Conservation (phyloP, 129 eudicot species). For the sunflower (Helianthus annuus) region DNA sequence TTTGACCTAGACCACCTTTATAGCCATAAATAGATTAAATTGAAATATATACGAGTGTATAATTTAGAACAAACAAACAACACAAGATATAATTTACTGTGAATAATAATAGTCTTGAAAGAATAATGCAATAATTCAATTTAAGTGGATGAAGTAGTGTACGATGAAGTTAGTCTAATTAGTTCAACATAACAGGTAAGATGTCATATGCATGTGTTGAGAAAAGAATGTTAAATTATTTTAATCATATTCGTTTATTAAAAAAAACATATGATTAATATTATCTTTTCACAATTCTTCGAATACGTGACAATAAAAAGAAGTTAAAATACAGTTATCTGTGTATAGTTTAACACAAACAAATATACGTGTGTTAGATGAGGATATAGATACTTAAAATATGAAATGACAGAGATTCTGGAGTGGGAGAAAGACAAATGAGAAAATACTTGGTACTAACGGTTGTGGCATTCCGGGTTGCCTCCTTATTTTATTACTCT, state of each 20-base stretch:
- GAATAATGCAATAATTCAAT: too few species aligned
- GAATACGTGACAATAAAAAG: background rate
- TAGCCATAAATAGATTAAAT: too few species aligned
- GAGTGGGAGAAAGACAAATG: constrained; percentile 62
- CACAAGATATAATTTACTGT: too few species aligned
- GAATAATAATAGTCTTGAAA: too few species aligned
- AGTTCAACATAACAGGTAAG: background rate
- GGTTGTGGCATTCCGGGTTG: constrained; percentile 56
- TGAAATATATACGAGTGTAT: too few species aligned
- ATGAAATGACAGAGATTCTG: constrained; percentile 57
- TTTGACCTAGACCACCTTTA: too few species aligned
- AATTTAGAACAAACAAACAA: too few species aligned
- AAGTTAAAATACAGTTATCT: background rate
- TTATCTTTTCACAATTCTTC: background rate
- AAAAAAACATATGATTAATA: background rate
- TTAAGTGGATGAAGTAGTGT: too few species aligned
- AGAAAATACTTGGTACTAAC: constrained; percentile 53
- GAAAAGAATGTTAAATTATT: background rate
- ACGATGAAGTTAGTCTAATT: too few species aligned
- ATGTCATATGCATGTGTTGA: background rate
- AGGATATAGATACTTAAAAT: constrained; percentile 3
- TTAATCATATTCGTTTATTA: background rate
- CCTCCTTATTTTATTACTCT: constrained; percentile 43
- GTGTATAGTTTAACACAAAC: background rate
- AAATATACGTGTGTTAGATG: background rate